These are phyloP conservation scores for Atalantia buxifolia DNA, from an alignment of 345 rosid species.

Conservation along the genomic window DNA sequence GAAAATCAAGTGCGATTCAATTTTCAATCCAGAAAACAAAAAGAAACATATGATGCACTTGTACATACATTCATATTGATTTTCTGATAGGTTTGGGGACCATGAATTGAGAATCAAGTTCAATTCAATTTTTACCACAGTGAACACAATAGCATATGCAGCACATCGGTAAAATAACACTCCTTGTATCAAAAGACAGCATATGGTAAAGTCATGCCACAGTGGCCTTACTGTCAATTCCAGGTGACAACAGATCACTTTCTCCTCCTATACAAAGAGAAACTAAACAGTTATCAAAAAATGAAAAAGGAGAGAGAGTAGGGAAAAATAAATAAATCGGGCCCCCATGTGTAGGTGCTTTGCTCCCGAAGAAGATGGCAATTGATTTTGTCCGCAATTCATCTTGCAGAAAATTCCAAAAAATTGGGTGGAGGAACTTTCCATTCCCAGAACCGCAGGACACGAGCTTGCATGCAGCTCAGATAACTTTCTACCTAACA, in stretches of 20 bases:
- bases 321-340: background rate
- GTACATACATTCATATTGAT: background rate
- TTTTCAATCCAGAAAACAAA: background rate
- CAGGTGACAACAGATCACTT: conserved; percentile 5
- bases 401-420: conserved; percentile 8
- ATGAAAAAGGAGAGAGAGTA: background rate
- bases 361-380: background rate
- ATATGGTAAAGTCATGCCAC: background rate
- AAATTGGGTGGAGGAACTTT: background rate
- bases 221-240: background rate
- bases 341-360: background rate
- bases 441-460: background rate
- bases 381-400: conserved; percentile 8
- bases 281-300: background rate
- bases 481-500: background rate
- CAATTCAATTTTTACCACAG: background rate
- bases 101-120: background rate
- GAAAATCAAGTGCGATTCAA: background rate
- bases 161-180: background rate
- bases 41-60: background rate
- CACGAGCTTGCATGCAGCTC: background rate
- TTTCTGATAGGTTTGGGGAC: background rate
- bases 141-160: background rate
- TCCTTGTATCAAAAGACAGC: background rate
- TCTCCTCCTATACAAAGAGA: background rate